Base-by-base conservation (phyloP, 179 eudicot species). In the Actinidia chinensis region DNA sequence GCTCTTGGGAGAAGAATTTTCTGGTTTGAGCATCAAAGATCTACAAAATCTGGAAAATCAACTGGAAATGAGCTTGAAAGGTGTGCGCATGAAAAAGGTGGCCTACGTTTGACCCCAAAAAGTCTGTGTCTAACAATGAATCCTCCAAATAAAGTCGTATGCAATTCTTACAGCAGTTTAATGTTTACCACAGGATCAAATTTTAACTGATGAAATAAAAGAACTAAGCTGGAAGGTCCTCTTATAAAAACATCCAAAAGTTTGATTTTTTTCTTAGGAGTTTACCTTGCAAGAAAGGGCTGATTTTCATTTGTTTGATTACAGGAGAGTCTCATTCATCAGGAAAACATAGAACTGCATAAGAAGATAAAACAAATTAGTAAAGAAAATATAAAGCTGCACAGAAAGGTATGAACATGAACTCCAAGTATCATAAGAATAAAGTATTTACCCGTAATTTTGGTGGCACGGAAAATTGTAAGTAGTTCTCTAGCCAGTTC, bases 1-100 rank as follows among this genome's bases (percentile, higher is more conserved):
- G 78, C 90, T 91, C 40, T 44, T 88, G 88, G 97, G 97, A 78
- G 89, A 91, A 85, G 88, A 87, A 58, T 93, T 94, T 76, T 89
- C 94, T 71, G 92, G 93, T 82, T 80, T 94, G 86, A 88, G 81
- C 74, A 59, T 84, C 77, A 84, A 87, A 69, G 93, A 94, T 77
- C 81, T 94, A 73, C 88, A 90, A 68, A 87, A 82, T 80, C 85
- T 92, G 80, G 97, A 91, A 84, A 89, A 80, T 54, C 94, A 89
- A 86, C 83, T 94, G 67, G 91, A 90, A 80, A 81, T 78, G 79
- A 90, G 91, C 79, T 74, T 91, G 81, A 91, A 86, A 84, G 85
- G 85, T 50, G 84, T 93, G 67, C 87, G 89, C 33, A 63, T 73
- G 87, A 88, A 76, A 75, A 94, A 91, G 97, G 97, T 88, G 48